Conservation (phyloP, 192 early-diverging fungal species). For the Funneliformis geosporum region DNA sequence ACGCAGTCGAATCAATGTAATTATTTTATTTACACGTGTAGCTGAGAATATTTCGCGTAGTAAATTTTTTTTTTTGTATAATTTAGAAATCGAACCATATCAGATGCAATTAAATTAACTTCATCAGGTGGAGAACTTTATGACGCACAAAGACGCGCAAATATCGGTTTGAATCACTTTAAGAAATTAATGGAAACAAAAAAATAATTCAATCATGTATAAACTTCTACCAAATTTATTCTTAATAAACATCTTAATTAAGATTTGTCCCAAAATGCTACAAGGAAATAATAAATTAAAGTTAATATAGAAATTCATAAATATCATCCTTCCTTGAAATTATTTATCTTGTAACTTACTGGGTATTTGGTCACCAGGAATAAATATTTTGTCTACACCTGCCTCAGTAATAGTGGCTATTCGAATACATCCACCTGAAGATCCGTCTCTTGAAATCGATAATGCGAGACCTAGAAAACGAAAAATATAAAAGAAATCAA, state of each 20-base stretch:
- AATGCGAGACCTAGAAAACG: conserved; percentile 73
- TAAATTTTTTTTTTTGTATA: background rate
- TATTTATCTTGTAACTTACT: conserved; percentile 37
- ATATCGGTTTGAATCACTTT: background rate
- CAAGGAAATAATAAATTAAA: too few species aligned
- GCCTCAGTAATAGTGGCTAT: conserved; percentile 89
- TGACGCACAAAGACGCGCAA: background rate
- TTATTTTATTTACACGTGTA: background rate
- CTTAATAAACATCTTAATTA: too few species aligned
- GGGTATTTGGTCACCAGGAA: conserved; percentile 79
- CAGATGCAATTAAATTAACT: background rate
- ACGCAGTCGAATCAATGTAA: background rate
- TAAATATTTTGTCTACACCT: conserved; percentile 86
- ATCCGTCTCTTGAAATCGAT: conserved; percentile 95
- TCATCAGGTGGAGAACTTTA: background rate
- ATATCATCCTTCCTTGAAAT: background rate
- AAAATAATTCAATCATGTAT: too few species aligned
- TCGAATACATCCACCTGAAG: conserved; percentile 94
- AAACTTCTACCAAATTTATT: too few species aligned
- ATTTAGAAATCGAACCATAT: background rate
- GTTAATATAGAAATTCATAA: too few species aligned
- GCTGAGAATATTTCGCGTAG: too few species aligned
- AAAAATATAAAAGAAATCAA: conserved; percentile 5
- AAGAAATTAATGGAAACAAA: too few species aligned
- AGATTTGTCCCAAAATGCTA: too few species aligned